A percentile compares a stretch with the other conserved stretches of the same genome.
Conservation (phyloP, 495 filamentous ascomycete species). For the Staphylotrichum longicolle region DNA sequence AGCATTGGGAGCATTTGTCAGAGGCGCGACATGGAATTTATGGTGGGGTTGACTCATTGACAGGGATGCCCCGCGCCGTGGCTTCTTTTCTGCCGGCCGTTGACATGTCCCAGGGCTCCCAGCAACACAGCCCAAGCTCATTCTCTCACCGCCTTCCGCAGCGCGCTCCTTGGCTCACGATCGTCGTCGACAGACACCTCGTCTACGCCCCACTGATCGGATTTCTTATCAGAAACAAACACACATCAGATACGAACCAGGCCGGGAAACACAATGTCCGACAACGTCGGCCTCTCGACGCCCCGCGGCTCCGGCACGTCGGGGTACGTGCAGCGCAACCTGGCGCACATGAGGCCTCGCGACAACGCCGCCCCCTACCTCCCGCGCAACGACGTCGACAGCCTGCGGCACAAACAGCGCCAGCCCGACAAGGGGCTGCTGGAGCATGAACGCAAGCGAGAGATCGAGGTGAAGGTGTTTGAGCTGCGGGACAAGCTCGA, state of each 20-base stretch:
- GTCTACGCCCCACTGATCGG: no score
- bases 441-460: constrained; percentile 85
- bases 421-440: constrained; percentile 88
- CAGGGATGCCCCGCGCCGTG: constrained; percentile 3
- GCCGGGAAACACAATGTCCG: constrained; percentile 65
- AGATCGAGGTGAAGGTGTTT: constrained; percentile 88
- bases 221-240: no score
- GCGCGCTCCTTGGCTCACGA: background rate
- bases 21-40: constrained; percentile 8
- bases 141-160: constrained; percentile 9
- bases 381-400: constrained; percentile 54
- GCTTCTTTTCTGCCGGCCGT: constrained; percentile 17
- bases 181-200: no score
- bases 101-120: background rate
- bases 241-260: background rate
- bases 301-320: constrained; percentile 94
- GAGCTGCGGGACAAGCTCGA: constrained; percentile 86
- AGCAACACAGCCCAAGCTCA: background rate
- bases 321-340: constrained; percentile 95
- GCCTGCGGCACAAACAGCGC: constrained; percentile 66
- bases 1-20: background rate
- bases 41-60: constrained; percentile 25
- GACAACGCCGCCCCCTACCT: constrained; percentile 60
- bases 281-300: constrained; percentile 95
- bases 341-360: constrained; percentile 80